Evolutionary conservation across 148 eudicot species (phyloP).

Genomic region (Chenopodium formosanum): DNA sequence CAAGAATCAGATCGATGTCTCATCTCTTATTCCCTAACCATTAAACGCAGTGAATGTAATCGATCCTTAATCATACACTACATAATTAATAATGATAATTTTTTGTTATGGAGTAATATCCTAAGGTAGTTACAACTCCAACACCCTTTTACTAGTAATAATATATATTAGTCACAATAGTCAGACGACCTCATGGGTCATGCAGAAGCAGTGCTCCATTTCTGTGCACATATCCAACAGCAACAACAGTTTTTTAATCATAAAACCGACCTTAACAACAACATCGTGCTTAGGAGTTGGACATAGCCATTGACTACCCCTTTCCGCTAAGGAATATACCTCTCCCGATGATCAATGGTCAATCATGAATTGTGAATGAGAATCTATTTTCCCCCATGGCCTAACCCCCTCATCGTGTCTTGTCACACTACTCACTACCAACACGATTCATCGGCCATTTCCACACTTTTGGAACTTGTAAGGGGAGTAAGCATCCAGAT

Average conservation of each 20-base stretch:
- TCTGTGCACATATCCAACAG: constrained; percentile 2
- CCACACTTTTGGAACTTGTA: background rate
- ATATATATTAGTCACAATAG: background rate
- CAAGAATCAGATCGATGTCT: background rate
- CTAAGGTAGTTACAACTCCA: background rate
- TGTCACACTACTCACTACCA: background rate
- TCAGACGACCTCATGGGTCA: constrained; percentile 12
- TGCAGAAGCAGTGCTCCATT: constrained; percentile 10
- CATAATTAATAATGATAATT: background rate
- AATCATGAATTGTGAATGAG: background rate
- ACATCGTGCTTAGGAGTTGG: constrained; percentile 23
- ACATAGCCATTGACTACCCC: background rate
- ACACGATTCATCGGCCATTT: background rate
- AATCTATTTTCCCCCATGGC: background rate
- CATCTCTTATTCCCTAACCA: background rate
- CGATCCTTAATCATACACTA: background rate
- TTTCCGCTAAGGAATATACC: background rate
- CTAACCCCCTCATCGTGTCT: background rate
- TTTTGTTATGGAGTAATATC: background rate
- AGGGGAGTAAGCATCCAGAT: background rate
- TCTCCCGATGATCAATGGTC: background rate
- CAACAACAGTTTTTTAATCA: background rate
- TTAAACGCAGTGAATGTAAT: background rate
- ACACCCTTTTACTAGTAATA: background rate
- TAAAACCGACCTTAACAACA: background rate